A percentile compares a stretch with the other conserved stretches of the same genome.
These are phyloP conservation scores for Colletotrichum gloeosporioides DNA, from an alignment of 2,329 filamentous ascomycete genomes.

Conservation along the genomic window DNA sequence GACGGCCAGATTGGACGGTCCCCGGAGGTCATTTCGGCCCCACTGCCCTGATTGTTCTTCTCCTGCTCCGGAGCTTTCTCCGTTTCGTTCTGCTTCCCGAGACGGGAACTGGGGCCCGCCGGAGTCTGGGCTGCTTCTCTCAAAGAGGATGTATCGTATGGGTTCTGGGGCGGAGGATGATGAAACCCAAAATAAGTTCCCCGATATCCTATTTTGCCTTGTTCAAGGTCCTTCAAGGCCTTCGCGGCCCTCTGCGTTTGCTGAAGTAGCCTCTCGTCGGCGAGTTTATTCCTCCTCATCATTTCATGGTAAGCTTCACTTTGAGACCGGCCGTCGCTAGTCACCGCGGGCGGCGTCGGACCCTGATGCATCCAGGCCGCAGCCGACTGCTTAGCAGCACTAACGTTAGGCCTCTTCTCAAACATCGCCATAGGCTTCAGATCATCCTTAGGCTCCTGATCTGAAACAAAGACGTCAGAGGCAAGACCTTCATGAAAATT, in stretches of 20 bases:
- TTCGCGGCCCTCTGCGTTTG: accelerated
- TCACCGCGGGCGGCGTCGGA: neutral
- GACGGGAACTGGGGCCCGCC: neutral
- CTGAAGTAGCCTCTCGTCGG: neutral
- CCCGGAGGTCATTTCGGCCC: no score
- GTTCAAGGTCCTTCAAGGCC: neutral
- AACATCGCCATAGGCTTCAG: no score
- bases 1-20: no score
- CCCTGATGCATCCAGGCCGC: neutral
- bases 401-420: neutral
- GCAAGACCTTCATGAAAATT: accelerated
- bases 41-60: no score
- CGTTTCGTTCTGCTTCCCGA: no score
- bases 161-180: neutral
- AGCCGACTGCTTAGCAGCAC: neutral
- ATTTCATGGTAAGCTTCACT: neutral
- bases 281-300: neutral
- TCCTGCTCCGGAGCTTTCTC: no score
- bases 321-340: neutral
- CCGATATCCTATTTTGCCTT: no score
- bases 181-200: accelerated
- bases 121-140: neutral
- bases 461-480: no score
- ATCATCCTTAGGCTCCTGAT: no score
- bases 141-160: neutral